These are phyloP conservation scores for Salix dunnii DNA, from an alignment of 345 rosid genomes.

Conservation along the genomic window DNA sequence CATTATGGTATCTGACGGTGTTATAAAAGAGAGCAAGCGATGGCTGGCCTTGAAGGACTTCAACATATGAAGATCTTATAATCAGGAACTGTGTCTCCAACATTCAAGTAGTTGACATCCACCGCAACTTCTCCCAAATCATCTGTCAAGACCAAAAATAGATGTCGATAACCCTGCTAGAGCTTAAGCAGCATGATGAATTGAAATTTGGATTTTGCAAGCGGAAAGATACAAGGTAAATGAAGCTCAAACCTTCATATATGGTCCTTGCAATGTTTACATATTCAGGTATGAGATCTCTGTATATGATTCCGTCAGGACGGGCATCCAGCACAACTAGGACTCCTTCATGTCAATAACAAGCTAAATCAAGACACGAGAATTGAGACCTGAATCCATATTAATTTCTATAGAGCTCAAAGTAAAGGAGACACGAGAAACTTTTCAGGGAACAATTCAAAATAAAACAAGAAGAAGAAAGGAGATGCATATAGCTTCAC, in stretches of 20 bases:
- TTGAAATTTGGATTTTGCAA: neutral
- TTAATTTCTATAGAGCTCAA: neutral
- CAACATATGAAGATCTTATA: slow-evolving; percentile 68
- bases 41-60: slow-evolving; percentile 6
- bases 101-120: slow-evolving; percentile 75
- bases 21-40: neutral
- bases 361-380: neutral
- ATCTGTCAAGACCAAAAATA: slow-evolving; percentile 33
- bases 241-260: slow-evolving; percentile 64
- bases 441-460: too few species aligned
- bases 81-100: slow-evolving; percentile 41
- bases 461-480: too few species aligned
- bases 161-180: neutral
- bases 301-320: slow-evolving; percentile 74
- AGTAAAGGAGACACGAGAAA: neutral
- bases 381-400: neutral
- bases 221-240: neutral
- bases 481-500: too few species aligned
- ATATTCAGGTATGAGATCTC: slow-evolving; percentile 78
- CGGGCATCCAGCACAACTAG: slow-evolving; percentile 82
- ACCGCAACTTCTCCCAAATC: slow-evolving; percentile 55
- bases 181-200: neutral
- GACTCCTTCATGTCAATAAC: slow-evolving; percentile 42
- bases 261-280: slow-evolving; percentile 67
- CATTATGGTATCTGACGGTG: neutral